A percentile compares a stretch with the other conserved stretches of the same genome.
phyloP scores from a whole-genome alignment of 306 rosid genomes.

The Prunus dulcis region DNA sequence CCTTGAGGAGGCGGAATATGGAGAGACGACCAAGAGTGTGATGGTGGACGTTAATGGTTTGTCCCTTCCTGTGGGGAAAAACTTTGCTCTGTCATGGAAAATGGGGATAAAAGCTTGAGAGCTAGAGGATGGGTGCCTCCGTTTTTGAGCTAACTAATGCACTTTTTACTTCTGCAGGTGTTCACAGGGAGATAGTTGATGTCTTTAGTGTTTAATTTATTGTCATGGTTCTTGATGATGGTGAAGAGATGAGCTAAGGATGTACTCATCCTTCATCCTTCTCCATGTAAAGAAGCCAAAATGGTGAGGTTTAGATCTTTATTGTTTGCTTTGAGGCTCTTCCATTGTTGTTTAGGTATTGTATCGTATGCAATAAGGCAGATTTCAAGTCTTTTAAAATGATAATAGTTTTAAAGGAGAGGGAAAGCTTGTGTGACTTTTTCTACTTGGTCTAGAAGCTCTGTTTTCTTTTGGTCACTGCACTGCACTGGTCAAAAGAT shows the following conservation, averaged over 20 bases:
- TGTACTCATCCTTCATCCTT: conserved; percentile 54
- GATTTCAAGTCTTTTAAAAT: conserved; percentile 8
- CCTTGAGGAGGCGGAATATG: conserved; percentile 34
- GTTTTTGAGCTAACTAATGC: not conserved
- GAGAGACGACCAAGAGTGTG: conserved; percentile 38
- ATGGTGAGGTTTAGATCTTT: conserved; percentile 10
- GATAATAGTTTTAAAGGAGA: not conserved
- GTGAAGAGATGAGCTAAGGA: conserved; percentile 46
- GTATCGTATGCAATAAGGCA: conserved; percentile 22
- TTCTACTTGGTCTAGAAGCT: not conserved
- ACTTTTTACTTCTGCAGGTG: not conserved
- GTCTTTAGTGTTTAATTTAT: not conserved
- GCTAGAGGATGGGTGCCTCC: not conserved
- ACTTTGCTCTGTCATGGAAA: conserved; percentile 80
- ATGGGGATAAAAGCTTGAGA: conserved; percentile 49
- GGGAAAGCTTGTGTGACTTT: not conserved
- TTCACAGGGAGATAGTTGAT: conserved; percentile 3
- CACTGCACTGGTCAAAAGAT: not conserved
- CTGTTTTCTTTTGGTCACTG: too few species aligned
- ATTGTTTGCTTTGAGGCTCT: not conserved
- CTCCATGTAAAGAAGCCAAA: conserved; percentile 32
- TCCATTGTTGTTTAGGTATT: conserved; percentile 11
- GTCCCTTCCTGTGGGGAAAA: conserved; percentile 71
- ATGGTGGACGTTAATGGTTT: conserved; percentile 69
- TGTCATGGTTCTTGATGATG: conserved; percentile 23